These are phyloP conservation scores for Neofusicoccum sp. DNA, from an alignment of 2,329 filamentous ascomycete species.

Conservation along the genomic window DNA sequence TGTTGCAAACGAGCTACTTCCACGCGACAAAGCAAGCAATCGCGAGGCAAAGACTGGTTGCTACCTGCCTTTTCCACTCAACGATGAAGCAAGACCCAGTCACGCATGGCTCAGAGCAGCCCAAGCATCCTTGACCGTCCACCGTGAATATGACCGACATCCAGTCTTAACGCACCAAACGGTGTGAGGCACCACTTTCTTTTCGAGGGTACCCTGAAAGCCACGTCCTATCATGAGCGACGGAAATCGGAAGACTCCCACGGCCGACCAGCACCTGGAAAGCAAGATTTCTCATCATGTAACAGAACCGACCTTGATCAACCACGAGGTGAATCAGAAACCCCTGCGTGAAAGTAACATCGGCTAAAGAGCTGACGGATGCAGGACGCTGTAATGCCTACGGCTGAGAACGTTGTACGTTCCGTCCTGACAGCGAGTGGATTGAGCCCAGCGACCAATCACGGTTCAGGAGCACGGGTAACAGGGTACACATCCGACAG, in stretches of 20 bases:
- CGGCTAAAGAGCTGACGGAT: neutral
- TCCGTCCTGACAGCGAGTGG: slow-evolving; percentile 3
- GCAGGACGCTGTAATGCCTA: slow-evolving; percentile 15
- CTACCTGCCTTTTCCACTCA: neutral
- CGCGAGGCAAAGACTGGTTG: neutral
- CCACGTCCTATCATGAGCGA: slow-evolving; percentile 7
- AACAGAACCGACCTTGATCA: slow-evolving; percentile 13
- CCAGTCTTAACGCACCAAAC: neutral
- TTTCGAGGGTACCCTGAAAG: neutral
- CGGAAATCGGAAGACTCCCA: neutral
- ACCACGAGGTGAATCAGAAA: slow-evolving; percentile 8
- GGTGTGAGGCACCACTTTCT: neutral
- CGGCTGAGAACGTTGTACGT: slow-evolving; percentile 12
- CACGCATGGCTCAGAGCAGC: too few relatives aligned
- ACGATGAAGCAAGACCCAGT: too few relatives aligned
- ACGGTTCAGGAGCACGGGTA: neutral
- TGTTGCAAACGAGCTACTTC: neutral
- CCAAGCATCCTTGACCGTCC: neutral
- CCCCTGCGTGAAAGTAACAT: neutral
- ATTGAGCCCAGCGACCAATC: neutral
- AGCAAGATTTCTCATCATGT: neutral
- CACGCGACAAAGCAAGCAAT: neutral
- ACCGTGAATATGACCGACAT: neutral
- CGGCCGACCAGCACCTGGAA: neutral
- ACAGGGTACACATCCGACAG: slow-evolving; percentile 9